Percentiles rank a stretch among this genome's conserved stretches.
Conservation (phyloP, 164 flowering plant species). For the Paratinospora sagittata region DNA sequence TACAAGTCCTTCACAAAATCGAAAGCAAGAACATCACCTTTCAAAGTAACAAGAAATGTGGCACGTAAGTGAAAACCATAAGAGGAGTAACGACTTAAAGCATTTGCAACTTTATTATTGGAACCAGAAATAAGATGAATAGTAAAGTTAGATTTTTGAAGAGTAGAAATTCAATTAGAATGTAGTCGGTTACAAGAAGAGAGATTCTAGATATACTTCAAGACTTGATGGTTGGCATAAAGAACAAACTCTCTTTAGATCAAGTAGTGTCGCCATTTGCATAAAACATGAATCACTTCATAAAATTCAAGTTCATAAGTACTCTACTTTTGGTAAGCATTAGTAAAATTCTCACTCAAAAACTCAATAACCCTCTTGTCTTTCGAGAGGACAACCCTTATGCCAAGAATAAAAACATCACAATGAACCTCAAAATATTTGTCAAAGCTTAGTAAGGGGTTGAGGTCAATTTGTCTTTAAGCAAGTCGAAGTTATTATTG, state of each 20-base stretch:
- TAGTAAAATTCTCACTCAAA: background rate
- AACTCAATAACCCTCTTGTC: background rate
- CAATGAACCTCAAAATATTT: conserved; percentile 2
- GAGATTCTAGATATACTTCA: background rate
- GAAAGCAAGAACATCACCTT: no score
- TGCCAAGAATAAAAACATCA: background rate
- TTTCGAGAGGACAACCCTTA: background rate
- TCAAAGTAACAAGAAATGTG: no score
- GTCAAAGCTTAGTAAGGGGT: background rate
- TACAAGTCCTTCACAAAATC: no score
- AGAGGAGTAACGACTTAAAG: no score
- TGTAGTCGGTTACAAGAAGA: background rate
- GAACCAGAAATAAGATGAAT: no score
- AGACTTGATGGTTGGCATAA: no score
- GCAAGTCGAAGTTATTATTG: background rate
- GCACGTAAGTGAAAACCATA: no score
- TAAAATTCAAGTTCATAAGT: no score
- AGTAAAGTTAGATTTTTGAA: no score
- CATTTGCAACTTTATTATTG: no score
- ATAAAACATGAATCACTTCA: background rate
- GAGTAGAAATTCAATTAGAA: no score
- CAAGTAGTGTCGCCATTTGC: background rate
- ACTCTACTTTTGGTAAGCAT: background rate
- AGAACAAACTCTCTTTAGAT: no score
- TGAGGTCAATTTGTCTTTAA: background rate